Evolutionary conservation across 495 filamentous ascomycete genomes (phyloP), one percentile per base, ranked within the genome.

Genomic region (Polyplosphaeria fusca): DNA sequence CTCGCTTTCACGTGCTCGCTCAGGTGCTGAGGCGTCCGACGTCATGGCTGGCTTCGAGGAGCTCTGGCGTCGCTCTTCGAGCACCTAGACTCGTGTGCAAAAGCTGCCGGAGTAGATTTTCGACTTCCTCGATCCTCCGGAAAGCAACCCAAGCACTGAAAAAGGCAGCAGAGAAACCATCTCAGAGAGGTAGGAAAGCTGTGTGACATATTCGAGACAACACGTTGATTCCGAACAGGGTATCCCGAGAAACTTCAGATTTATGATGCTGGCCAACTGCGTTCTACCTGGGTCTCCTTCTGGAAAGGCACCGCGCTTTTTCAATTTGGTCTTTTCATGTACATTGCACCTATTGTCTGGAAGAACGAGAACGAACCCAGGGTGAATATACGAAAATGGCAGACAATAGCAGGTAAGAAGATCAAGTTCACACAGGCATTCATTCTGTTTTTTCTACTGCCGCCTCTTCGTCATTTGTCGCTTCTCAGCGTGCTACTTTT

Each of bases 181-280:
- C n/a, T n/a, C n/a, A n/a, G n/a, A n/a, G n/a, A n/a, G n/a, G n/a
- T n/a, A n/a, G n/a, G n/a, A n/a, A n/a, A n/a, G n/a, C n/a, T n/a
- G n/a, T n/a, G n/a, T n/a, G n/a, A n/a, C n/a, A n/a, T n/a, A n/a
- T n/a, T n/a, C n/a, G n/a, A n/a, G n/a, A n/a, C n/a, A n/a, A n/a
- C n/a, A n/a, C 16, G 37, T 23, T 50, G 24, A 51, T 30, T 4
- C 13, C 16, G 1, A 12, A 14, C 28, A 61, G 58, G 14, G 30
- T 62, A 62, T 37, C 43, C 52, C 4, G 19, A 7, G 1, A 16
- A 35, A 13, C 52, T 62, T 4, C 11, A 30, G 19, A 62, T 62
- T 2, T 62, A 62, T 47, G 46, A 62, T 40, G 59, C 59, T 12
- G 59, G 59, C 16, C 47, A 56, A 12, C 25, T 49, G 40, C 59